phyloP scores from a whole-genome alignment of 2,329 filamentous ascomycete species.

The Whalleya microplaca region DNA sequence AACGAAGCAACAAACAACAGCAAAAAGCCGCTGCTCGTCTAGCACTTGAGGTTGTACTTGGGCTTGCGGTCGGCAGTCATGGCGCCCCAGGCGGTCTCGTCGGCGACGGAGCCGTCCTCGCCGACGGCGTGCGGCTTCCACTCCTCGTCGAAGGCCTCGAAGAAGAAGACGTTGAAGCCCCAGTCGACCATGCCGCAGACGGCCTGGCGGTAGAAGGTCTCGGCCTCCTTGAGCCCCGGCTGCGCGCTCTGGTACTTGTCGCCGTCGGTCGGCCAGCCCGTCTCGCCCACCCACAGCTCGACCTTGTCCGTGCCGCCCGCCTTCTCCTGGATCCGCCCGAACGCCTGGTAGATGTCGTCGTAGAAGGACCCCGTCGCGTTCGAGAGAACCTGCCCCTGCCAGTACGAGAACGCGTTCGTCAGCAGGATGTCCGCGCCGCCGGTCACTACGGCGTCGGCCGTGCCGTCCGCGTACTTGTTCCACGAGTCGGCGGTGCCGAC shows the following conservation, averaged over 20 bases:
- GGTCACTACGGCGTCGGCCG: constrained; percentile 64
- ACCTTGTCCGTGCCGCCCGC: constrained; percentile 55
- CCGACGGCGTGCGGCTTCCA: constrained; percentile 70
- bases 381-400: constrained; percentile 64
- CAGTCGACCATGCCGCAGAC: constrained; percentile 67
- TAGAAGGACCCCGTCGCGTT: constrained; percentile 65
- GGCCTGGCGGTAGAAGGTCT: constrained; percentile 62
- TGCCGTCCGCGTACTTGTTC: constrained; percentile 73
- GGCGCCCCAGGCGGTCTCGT: constrained; percentile 72
- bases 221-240: constrained; percentile 62
- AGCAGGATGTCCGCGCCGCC: constrained; percentile 61
- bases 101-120: constrained; percentile 62
- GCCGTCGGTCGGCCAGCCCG: constrained; percentile 67
- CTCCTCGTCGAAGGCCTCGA: constrained; percentile 74
- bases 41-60: constrained; percentile 52
- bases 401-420: constrained; percentile 73
- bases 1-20: neutral
- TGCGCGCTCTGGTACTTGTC: constrained; percentile 63
- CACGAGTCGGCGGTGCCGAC: constrained; percentile 73
- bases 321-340: constrained; percentile 63
- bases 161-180: constrained; percentile 72
- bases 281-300: constrained; percentile 72
- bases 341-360: constrained; percentile 67
- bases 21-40: neutral
- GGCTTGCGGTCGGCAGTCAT: constrained; percentile 61